A percentile compares a stretch with the other conserved stretches of the same genome.
Evolutionary conservation across 257 asterid species (phyloP).

Genomic region (Thymus mandschuricus): DNA sequence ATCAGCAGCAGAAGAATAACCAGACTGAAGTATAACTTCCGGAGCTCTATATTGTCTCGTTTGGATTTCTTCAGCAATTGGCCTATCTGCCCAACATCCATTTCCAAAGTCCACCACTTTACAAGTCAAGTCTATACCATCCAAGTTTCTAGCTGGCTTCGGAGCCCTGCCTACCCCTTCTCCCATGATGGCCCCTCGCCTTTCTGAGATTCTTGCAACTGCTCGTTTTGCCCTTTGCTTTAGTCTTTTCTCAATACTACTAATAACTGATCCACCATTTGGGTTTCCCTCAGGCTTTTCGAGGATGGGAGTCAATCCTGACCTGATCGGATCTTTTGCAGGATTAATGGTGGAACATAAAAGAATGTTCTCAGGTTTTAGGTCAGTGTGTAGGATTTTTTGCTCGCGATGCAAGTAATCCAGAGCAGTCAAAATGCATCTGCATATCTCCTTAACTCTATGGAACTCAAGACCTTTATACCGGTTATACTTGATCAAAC

Average conservation of each 20-base stretch:
- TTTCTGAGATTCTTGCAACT: conserved; percentile 84
- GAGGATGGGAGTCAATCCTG: conserved; percentile 75
- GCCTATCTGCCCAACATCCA: conserved; percentile 93
- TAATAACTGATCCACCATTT: conserved; percentile 64
- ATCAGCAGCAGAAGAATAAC: conserved; percentile 88
- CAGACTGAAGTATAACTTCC: conserved; percentile 84
- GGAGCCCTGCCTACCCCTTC: conserved; percentile 48
- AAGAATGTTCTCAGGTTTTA: conserved; percentile 95
- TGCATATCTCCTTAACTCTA: conserved; percentile 91
- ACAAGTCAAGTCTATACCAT: conserved; percentile 83
- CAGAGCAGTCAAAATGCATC: conserved; percentile 82
- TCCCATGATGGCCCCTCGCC: conserved; percentile 64
- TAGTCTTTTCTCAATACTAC: conserved; percentile 76
- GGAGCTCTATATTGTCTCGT: conserved; percentile 99
- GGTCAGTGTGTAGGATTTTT: conserved; percentile 85
- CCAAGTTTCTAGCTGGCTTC: conserved; percentile 75
- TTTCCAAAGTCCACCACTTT: conserved; percentile 98
- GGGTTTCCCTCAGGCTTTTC: conserved; percentile 77
- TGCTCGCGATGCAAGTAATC: conserved; percentile 86
- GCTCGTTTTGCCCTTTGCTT: conserved; percentile 96
- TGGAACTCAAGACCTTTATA: conserved; percentile 79
- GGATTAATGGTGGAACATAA: conserved; percentile 78
- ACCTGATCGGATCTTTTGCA: conserved; percentile 82
- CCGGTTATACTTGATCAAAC: conserved; percentile 71
- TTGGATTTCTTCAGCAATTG: conserved; percentile 89